Conservation (phyloP, 305 asterid species). For the Euphrasia arctica region DNA sequence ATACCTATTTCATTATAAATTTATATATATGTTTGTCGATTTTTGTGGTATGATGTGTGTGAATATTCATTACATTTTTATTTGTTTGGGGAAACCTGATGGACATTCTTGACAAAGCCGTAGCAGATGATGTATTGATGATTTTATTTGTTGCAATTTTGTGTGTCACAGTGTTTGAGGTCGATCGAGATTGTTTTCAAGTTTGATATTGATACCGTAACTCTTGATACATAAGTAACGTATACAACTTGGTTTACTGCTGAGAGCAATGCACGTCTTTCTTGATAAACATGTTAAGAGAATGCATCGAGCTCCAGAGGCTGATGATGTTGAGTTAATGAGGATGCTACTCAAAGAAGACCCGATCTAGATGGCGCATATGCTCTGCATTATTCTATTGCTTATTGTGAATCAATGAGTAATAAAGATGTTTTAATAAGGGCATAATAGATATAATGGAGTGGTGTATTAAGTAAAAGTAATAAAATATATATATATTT, state of each 20-base stretch:
- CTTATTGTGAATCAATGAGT: conserved; percentile 83
- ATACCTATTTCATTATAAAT: conserved; percentile 7
- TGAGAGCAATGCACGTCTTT: conserved; percentile 35
- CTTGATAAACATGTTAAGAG: conserved; percentile 84
- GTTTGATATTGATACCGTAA: conserved; percentile 73
- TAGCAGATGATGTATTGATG: no score
- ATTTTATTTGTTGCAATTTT: conserved; percentile 32
- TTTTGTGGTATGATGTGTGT: no score
- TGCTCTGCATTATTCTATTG: conserved; percentile 93
- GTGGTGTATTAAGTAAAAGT: no score
- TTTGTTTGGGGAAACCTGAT: no score
- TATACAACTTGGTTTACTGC: conserved; percentile 43
- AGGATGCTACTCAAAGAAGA: conserved; percentile 88
- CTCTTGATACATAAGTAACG: conserved; percentile 70
- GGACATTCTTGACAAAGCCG: no score
- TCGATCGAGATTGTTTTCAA: conserved; percentile 66
- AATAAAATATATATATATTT: no score
- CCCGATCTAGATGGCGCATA: conserved; percentile 78
- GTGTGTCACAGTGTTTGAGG: conserved; percentile 57
- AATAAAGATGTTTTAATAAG: no score
- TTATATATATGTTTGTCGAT: no score
- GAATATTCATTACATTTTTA: no score
- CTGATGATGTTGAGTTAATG: conserved; percentile 91
- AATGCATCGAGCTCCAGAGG: conserved; percentile 89
- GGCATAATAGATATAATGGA: no score